Conservation (phyloP, 1,284 basidiomycete species). For the Rhizoctonia solani region DNA sequence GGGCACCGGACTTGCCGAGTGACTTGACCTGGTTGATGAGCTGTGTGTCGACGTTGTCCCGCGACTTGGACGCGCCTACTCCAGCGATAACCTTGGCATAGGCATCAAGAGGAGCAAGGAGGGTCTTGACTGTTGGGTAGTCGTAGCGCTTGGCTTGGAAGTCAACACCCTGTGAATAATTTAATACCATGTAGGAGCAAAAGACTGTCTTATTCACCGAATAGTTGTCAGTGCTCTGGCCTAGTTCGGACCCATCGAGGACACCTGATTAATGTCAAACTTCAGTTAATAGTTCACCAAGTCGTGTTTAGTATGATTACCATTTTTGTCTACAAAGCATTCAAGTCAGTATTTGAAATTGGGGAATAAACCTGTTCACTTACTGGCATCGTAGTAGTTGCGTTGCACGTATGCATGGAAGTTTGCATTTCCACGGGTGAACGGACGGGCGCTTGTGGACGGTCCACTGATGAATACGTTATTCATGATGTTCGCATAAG, state of each 20-base stretch:
- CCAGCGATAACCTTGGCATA: conserved; percentile 44
- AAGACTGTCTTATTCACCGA: conserved; percentile 35
- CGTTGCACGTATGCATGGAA: conserved; percentile 44
- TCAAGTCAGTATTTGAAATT: background rate
- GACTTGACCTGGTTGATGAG: conserved; percentile 46
- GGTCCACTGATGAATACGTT: conserved; percentile 48
- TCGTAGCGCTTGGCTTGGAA: conserved; percentile 45
- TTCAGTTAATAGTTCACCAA: background rate
- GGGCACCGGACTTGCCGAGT: conserved; percentile 46
- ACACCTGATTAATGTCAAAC: conserved; percentile 41
- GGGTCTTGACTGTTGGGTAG: conserved; percentile 46
- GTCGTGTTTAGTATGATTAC: background rate
- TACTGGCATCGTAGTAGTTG: conserved; percentile 47
- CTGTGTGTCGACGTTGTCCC: conserved; percentile 47
- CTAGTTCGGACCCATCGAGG: conserved; percentile 46
- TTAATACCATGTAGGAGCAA: background rate
- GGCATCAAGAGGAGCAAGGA: conserved; percentile 46
- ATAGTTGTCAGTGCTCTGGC: conserved; percentile 45
- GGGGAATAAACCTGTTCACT: background rate
- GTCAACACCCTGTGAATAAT: conserved; percentile 42
- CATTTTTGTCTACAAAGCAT: conserved; percentile 8
- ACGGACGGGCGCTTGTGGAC: conserved; percentile 39
- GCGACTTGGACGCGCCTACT: conserved; percentile 47
- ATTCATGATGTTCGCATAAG: conserved; percentile 48
- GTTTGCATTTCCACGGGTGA: conserved; percentile 49